phyloP scores from a whole-genome alignment of 768 basidiomycete genomes.

The Serendipita sp. region DNA sequence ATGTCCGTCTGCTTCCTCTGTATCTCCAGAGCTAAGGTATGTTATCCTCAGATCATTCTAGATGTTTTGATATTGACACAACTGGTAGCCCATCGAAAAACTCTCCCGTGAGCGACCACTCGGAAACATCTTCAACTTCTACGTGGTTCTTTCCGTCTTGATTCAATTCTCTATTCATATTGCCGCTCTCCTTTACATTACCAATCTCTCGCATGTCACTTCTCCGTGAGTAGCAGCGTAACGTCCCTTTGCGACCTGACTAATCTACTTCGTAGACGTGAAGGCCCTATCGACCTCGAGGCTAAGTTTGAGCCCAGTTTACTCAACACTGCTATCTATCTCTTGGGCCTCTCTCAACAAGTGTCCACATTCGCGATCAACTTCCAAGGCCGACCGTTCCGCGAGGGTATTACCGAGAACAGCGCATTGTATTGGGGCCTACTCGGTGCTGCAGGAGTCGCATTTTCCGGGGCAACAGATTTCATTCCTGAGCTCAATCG shows the following conservation, averaged over 20 bases:
- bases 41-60: slow-evolving; percentile 12
- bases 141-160: slow-evolving; percentile 81
- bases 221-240: slow-evolving; percentile 34
- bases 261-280: slow-evolving; percentile 26
- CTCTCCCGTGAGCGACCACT: slow-evolving; percentile 85
- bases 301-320: slow-evolving; percentile 92
- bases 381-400: slow-evolving; percentile 97
- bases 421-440: slow-evolving; percentile 85
- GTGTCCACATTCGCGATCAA: slow-evolving; percentile 98
- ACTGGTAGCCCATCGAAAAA: slow-evolving; percentile 80
- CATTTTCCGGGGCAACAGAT: slow-evolving; percentile 86
- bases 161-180: slow-evolving; percentile 93
- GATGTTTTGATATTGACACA: neutral
- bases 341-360: slow-evolving; percentile 89
- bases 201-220: slow-evolving; percentile 55
- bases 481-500: slow-evolving; percentile 89
- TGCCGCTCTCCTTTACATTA: slow-evolving; percentile 79
- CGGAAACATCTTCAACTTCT: slow-evolving; percentile 92
- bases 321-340: slow-evolving; percentile 92
- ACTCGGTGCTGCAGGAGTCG: slow-evolving; percentile 74
- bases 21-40: slow-evolving; percentile 89
- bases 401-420: slow-evolving; percentile 95
- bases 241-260: neutral
- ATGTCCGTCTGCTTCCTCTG: slow-evolving; percentile 99
- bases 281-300: slow-evolving; percentile 72